Percentiles rank a stretch among this genome's conserved stretches.
phyloP scores from a whole-genome alignment of 2,329 filamentous ascomycete species.

The Dothistroma pini region DNA sequence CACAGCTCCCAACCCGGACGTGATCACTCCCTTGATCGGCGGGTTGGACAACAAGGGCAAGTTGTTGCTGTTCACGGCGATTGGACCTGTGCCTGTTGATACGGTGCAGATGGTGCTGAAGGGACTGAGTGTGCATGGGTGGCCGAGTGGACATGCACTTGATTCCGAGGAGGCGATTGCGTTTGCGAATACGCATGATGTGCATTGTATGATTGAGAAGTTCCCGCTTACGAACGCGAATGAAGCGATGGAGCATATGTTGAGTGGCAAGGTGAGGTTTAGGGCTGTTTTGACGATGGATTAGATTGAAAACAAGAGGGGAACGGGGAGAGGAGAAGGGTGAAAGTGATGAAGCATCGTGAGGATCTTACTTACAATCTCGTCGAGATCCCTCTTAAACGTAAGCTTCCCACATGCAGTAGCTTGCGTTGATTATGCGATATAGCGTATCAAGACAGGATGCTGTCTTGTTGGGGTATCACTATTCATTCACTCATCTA shows the following conservation, averaged over 20 bases:
- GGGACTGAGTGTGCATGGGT: conserved; percentile 48
- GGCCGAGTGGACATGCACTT: conserved; percentile 52
- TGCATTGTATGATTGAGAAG: conserved; percentile 53
- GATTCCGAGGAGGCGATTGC: conserved; percentile 53
- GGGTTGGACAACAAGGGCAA: conserved; percentile 56
- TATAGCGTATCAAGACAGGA: background rate
- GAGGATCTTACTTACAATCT: background rate
- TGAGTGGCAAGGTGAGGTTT: conserved; percentile 50
- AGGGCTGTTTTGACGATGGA: conserved; percentile 50
- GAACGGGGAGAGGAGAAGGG: background rate
- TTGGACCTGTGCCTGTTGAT: conserved; percentile 44
- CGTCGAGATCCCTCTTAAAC: background rate
- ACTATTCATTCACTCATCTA: background rate
- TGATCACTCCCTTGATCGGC: conserved; percentile 51
- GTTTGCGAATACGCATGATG: conserved; percentile 46
- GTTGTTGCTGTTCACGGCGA: conserved; percentile 56
- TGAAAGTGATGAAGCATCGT: background rate
- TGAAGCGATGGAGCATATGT: conserved; percentile 51
- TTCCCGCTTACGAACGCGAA: conserved; percentile 51
- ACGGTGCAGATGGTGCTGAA: conserved; percentile 45
- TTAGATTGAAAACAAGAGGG: conserved; percentile 26
- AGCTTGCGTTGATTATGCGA: background rate
- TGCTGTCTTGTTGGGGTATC: background rate
- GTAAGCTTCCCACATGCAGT: background rate
- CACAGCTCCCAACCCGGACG: conserved; percentile 59